phyloP scores from a whole-genome alignment of 306 rosid species.

The Glycine tomentella region DNA sequence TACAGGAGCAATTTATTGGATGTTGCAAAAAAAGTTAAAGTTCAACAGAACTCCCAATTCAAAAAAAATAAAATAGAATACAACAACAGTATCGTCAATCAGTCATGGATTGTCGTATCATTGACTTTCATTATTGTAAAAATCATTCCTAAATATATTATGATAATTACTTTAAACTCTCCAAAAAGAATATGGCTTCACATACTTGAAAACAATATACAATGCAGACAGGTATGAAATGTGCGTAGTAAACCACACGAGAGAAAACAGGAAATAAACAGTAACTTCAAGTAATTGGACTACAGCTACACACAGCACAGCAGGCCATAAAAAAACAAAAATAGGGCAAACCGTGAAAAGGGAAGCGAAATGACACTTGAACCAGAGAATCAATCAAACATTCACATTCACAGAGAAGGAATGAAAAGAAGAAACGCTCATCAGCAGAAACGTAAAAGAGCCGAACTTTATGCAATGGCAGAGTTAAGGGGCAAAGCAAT shows the following conservation, averaged over 20 bases:
- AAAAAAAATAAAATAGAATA: neutral
- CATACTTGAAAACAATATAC: neutral
- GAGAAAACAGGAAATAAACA: constrained; percentile 13
- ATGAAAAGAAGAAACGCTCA: neutral
- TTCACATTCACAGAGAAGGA: neutral
- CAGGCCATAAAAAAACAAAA: constrained; percentile 16
- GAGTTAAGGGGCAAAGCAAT: constrained; percentile 33
- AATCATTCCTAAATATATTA: neutral
- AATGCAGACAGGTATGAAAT: neutral
- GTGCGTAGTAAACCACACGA: neutral
- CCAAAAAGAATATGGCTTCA: no score
- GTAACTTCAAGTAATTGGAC: neutral
- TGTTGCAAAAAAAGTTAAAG: neutral
- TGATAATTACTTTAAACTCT: neutral
- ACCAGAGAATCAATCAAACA: neutral
- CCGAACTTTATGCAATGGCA: constrained; percentile 25
- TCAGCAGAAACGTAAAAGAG: no score
- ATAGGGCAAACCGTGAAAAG: neutral
- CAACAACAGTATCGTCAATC: neutral
- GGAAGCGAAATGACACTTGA: constrained; percentile 3
- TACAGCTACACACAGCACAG: neutral
- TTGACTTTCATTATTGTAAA: neutral
- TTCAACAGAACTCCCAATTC: constrained; percentile 15
- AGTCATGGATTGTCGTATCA: neutral
- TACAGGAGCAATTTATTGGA: neutral